Conservation (phyloP, 2,329 filamentous ascomycete genomes). For the Arthrobotrys megalospora region DNA sequence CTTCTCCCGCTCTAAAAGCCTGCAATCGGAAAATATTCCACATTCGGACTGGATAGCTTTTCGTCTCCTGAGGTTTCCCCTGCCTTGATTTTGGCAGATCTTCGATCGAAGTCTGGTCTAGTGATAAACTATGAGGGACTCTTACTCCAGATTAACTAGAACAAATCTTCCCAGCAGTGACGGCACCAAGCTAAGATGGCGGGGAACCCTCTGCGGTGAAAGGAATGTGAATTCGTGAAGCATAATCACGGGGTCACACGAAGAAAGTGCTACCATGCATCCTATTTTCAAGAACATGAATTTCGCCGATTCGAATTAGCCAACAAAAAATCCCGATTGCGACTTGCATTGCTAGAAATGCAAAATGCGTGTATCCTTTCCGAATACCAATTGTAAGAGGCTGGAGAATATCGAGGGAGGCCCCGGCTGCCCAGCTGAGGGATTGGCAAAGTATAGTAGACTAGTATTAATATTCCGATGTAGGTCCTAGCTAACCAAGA, state of each 20-base stretch:
- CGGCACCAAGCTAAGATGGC: not conserved
- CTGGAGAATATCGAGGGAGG: not conserved
- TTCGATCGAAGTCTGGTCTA: not conserved
- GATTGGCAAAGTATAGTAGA: not conserved
- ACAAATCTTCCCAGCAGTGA: not conserved
- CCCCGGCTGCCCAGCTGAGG: not conserved
- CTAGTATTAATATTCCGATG: conserved; percentile 24
- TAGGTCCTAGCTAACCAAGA: no score
- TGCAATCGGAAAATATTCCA: conserved; percentile 4
- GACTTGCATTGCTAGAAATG: not conserved
- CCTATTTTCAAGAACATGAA: not conserved
- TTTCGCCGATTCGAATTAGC: not conserved
- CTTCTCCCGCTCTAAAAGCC: not conserved
- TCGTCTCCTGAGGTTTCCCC: not conserved
- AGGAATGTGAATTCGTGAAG: conserved; percentile 5
- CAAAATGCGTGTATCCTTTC: conserved; percentile 20
- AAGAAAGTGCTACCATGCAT: conserved; percentile 4
- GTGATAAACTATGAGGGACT: not conserved
- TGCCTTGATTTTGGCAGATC: conserved; percentile 9
- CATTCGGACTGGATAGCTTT: not conserved
- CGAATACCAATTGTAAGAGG: conserved; percentile 5
- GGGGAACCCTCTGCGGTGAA: not conserved
- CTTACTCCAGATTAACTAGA: not conserved
- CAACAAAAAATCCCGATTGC: not conserved
- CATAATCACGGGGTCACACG: conserved; percentile 10